Conservation (phyloP, 176 grass and related monocot genomes). For the Musa troglodytarum region DNA sequence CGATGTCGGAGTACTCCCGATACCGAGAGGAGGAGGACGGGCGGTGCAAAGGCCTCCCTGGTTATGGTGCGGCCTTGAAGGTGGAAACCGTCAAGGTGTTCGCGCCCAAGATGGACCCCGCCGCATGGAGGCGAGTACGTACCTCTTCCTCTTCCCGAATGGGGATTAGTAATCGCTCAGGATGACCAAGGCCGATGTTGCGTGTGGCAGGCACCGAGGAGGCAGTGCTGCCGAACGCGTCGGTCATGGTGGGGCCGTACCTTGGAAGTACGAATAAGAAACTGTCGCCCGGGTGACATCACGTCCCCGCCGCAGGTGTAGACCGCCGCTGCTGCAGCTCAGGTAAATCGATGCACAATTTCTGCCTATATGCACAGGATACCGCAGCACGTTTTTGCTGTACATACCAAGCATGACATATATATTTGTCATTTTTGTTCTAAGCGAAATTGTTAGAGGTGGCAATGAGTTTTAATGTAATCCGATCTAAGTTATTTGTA, state of each 20-base stretch:
- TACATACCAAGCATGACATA: no score
- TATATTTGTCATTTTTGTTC: no score
- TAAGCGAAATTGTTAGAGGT: no score
- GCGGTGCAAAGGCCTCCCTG: conserved; percentile 26
- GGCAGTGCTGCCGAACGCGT: conserved; percentile 63
- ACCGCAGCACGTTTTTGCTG: background rate
- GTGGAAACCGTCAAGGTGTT: conserved; percentile 42
- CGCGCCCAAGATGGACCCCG: conserved; percentile 54
- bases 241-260: conserved; percentile 35
- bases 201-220: conserved; percentile 51
- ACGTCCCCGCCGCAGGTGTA: conserved; percentile 27
- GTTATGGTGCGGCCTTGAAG: conserved; percentile 37
- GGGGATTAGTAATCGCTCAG: no score
- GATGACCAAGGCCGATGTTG: background rate
- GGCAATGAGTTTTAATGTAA: no score
- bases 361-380: background rate
- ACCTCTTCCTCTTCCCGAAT: background rate
- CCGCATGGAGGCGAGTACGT: conserved; percentile 44
- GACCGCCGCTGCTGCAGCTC: background rate
- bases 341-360: background rate
- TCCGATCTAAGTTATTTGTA: no score
- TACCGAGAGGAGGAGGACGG: background rate
- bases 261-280: conserved; percentile 50
- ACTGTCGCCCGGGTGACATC: conserved; percentile 43
- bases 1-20: conserved; percentile 61